phyloP scores from a whole-genome alignment of 2,329 filamentous ascomycete genomes.

The Penicillium nordicum region DNA sequence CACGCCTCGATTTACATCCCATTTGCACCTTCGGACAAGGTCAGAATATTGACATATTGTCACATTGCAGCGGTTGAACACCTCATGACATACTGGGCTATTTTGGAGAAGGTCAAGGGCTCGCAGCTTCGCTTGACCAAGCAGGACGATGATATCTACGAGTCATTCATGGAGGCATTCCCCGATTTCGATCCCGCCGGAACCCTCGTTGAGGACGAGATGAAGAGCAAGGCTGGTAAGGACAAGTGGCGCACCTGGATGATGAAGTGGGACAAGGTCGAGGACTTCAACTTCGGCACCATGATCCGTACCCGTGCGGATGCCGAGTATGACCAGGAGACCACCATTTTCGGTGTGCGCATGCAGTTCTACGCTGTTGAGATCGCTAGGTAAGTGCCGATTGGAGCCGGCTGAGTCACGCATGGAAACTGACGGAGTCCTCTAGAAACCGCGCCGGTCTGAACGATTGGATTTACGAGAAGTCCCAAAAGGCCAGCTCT shows the following conservation, averaged over 20 bases:
- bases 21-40: background rate
- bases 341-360: conserved; percentile 83
- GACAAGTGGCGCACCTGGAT: conserved; percentile 93
- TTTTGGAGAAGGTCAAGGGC: conserved; percentile 85
- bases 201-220: conserved; percentile 82
- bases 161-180: conserved; percentile 81
- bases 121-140: conserved; percentile 88
- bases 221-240: conserved; percentile 97
- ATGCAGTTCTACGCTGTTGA: conserved; percentile 85
- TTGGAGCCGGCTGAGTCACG: background rate
- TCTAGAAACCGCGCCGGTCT: conserved; percentile 74
- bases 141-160: conserved; percentile 90
- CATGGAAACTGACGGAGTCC: conserved; percentile 10
- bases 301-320: conserved; percentile 78
- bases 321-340: conserved; percentile 80
- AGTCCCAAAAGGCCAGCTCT: conserved; percentile 51
- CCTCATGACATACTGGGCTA: conserved; percentile 94
- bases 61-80: conserved; percentile 70
- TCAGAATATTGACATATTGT: conserved; percentile 8
- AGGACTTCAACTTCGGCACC: conserved; percentile 97
- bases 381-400: conserved; percentile 58
- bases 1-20: background rate
- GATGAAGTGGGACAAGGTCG: conserved; percentile 87
- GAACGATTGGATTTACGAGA: conserved; percentile 96
- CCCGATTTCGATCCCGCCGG: conserved; percentile 84